A percentile compares a stretch with the other conserved stretches of the same genome.
These are phyloP conservation scores for Agastache rugosa DNA, from an alignment of 257 asterid species.

Conservation along the genomic window DNA sequence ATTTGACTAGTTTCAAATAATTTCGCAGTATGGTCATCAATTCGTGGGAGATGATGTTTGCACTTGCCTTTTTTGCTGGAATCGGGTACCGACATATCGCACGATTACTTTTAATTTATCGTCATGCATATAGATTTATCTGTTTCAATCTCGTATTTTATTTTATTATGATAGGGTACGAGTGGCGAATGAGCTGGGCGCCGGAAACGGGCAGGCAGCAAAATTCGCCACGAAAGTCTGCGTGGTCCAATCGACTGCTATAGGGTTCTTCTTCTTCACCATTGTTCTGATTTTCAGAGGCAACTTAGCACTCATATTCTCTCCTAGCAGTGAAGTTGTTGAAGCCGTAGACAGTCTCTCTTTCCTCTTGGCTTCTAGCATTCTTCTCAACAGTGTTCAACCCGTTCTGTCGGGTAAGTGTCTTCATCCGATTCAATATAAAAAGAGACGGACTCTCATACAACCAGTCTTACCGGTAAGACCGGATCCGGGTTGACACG, in stretches of 20 bases:
- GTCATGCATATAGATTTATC: neutral
- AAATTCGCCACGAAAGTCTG: slow-evolving; percentile 56
- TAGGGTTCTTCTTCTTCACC: slow-evolving; percentile 48
- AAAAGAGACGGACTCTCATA: too few species aligned
- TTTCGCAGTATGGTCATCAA: slow-evolving; percentile 54
- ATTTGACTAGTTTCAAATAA: neutral
- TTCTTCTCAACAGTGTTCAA: slow-evolving; percentile 67
- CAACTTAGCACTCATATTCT: slow-evolving; percentile 49
- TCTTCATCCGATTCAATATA: too few species aligned
- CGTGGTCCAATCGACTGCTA: slow-evolving; percentile 50
- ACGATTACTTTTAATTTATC: too few species aligned
- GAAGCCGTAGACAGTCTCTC: slow-evolving; percentile 44
- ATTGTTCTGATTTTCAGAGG: slow-evolving; percentile 43
- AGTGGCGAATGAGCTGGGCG: slow-evolving; percentile 67
- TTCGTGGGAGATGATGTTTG: slow-evolving; percentile 67
- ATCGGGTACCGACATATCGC: slow-evolving; percentile 38
- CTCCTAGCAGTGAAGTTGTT: slow-evolving; percentile 48
- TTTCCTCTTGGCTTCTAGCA: slow-evolving; percentile 47
- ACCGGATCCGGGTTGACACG: too few species aligned
- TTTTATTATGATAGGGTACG: slow-evolving; percentile 45
- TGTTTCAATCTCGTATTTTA: neutral
- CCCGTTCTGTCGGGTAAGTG: slow-evolving; percentile 61
- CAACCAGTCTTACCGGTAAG: too few species aligned
- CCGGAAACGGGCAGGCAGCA: slow-evolving; percentile 60
- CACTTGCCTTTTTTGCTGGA: slow-evolving; percentile 62